Base-by-base conservation (phyloP, 768 basidiomycete species). In the Punctularia strigosozonata region DNA sequence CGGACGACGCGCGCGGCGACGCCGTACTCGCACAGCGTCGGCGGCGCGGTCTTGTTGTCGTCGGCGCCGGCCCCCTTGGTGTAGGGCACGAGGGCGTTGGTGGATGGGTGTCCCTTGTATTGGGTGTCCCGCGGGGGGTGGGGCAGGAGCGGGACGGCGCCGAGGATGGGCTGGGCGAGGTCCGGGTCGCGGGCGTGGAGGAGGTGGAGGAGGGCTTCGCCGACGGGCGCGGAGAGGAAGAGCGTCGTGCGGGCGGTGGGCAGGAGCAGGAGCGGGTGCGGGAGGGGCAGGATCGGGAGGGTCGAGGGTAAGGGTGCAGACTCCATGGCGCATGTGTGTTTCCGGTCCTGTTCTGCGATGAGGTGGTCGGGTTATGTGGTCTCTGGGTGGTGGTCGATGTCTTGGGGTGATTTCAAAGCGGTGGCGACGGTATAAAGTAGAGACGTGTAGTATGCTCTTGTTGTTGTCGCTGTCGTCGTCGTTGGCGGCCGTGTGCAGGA, bases 1-100 rank as follows among this genome's bases (percentile, higher is more conserved):
- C 83, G 73, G 5, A 80, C 62, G 30, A 89, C 69, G 23, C 80
- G 75, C 7, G 84, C 80, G 7, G 80, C 75, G 6, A 77, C 76
- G 1, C 79, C 85, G 65, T 72, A 78, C 30, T 73, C 68, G 24
- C 74, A 60, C 7, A 66, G 51, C 12, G 40, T 43, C 41, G 45
- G 28, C 3, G 36, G 13, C 2, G 43, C 18, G 14, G 35, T 32
- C 13, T 43, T 38, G 3, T 38, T 28, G 1, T 40, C 19, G 19
- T 25, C 50, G 42, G n/a, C 33, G n/a, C n/a, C n/a, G n/a, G n/a
- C n/a, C n/a, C n/a, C n/a, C n/a, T n/a, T n/a, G n/a, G n/a, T n/a
- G n/a, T n/a, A n/a, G n/a, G n/a, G n/a, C n/a, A n/a, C n/a, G n/a
- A n/a, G n/a, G n/a, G n/a, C n/a, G n/a, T n/a, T n/a, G n/a, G n/a